A percentile compares a stretch with the other conserved stretches of the same genome.
Evolutionary conservation across 495 filamentous ascomycete genomes (phyloP).

Genomic region (Neurospora tetrasperma): DNA sequence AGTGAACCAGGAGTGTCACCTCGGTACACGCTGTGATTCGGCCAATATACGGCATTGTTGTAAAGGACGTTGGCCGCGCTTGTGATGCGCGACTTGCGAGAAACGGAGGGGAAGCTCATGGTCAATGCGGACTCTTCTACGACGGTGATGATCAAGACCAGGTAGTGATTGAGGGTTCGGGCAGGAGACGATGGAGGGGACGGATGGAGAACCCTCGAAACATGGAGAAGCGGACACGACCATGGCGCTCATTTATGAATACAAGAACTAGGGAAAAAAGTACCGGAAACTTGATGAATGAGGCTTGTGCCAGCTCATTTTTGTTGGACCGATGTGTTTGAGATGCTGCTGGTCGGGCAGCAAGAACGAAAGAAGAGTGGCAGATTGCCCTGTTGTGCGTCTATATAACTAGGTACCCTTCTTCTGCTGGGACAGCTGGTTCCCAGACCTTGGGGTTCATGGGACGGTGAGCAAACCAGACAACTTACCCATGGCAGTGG

Average conservation of each 20-base stretch:
- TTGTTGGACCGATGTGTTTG: slow-evolving; percentile 14
- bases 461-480: slow-evolving; percentile 7
- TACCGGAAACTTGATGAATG: slow-evolving; percentile 7
- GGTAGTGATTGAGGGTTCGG: slow-evolving; percentile 5
- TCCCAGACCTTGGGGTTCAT: background rate
- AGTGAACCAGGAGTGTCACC: slow-evolving; percentile 69
- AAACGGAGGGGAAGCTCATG: slow-evolving; percentile 20
- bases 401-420: slow-evolving; percentile 10
- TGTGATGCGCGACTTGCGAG: slow-evolving; percentile 31
- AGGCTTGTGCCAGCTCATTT: slow-evolving; percentile 19
- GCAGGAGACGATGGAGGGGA: slow-evolving; percentile 2
- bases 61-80: slow-evolving; percentile 40
- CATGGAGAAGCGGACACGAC: slow-evolving; percentile 6
- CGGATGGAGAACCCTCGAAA: background rate
- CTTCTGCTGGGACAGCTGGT: slow-evolving; percentile 3
- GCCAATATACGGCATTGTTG: slow-evolving; percentile 82
- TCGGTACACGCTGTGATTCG: slow-evolving; percentile 72
- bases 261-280: slow-evolving; percentile 1
- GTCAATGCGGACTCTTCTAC: slow-evolving; percentile 1
- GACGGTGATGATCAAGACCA: background rate
- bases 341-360: slow-evolving; percentile 23
- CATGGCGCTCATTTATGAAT: slow-evolving; percentile 8
- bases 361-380: slow-evolving; percentile 15
- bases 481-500: slow-evolving; percentile 13
- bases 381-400: slow-evolving; percentile 8